Evolutionary conservation across 1,284 basidiomycete species (phyloP), one percentile per base, ranked within the genome.

Genomic region (Filobasidium uniguttulatum): DNA sequence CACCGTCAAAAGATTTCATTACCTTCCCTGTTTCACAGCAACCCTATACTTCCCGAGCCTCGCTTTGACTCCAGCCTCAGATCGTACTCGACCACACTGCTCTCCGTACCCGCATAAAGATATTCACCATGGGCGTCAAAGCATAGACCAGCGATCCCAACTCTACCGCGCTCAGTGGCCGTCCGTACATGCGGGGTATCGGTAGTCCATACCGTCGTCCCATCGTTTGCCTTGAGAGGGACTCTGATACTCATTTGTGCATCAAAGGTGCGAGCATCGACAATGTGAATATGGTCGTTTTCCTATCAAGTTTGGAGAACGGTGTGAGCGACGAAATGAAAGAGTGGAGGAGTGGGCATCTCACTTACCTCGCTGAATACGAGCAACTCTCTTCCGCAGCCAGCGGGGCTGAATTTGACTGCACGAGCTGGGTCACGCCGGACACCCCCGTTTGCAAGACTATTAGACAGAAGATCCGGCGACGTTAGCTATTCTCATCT

Each of bases 41-140:
- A 33, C 31, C 31, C 31, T 9, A 26, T 43, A 28, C 43, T 46
- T 29, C 50, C 50, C 3, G 46, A 17, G 5, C 50, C 50, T 20
- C 50, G 30, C 37, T 46, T 46, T 36, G 31, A 36, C 20, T 44
- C 38, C 14, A 46, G 45, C 8, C 67, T 57, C 53, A 70, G 34
- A 55, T 70, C 68, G 63, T 66, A 70, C 49, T 70, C 68, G 25
- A 70, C 68, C 19, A 70, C 57, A 1, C 64, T 67, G 31, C 61
- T 53, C 52, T 70, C 68, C 31, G 68, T 67, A 7, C 65, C 67
- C 1, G 65, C 60, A 46, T 70, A 70, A 43, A 70, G 57, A 58
- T 60, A 68, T 52, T 70, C 62, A 3, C 68, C 68, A 5, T 59
- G 57, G 1, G 65, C 66, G 44, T 68, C 68, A 46, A 70, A 70